phyloP scores from a whole-genome alignment of 1,139 yeast genomes.

The Wickerhamomyces sp. region DNA sequence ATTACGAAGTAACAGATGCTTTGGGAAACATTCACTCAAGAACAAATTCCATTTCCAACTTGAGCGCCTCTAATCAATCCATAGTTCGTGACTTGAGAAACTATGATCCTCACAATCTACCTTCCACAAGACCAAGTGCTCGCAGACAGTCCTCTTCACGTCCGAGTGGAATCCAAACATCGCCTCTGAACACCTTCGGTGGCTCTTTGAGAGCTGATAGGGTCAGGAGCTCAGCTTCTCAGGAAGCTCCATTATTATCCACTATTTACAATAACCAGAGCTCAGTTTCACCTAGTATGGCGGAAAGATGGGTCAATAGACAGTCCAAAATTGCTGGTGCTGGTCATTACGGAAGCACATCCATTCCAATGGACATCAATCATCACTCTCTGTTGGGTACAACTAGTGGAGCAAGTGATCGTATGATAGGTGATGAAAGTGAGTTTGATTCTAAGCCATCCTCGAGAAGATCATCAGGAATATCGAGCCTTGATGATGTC shows the following conservation, averaged over 20 bases:
- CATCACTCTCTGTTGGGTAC: conserved; percentile 2
- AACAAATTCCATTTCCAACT: conserved; percentile 4
- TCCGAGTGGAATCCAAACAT: not conserved
- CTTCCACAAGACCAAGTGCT: conserved; percentile 2
- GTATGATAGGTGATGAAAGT: conserved; percentile 13
- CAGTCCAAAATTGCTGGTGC: conserved; percentile 6
- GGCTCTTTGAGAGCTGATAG: not conserved
- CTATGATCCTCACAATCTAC: conserved; percentile 12
- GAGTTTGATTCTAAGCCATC: conserved; percentile 57
- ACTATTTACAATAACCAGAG: not conserved
- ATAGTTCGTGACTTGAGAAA: conserved; percentile 15
- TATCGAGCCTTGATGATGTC: conserved; percentile 82
- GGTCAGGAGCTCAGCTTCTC: conserved; percentile 1
- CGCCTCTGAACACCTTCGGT: not conserved
- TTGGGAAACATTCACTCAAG: conserved; percentile 8
- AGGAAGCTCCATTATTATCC: conserved; percentile 3
- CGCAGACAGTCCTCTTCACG: conserved; percentile 3
- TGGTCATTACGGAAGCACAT: conserved; percentile 1
- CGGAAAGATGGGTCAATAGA: conserved; percentile 23
- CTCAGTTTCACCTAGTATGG: conserved; percentile 16
- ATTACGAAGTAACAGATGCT: conserved; percentile 8
- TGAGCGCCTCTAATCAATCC: conserved; percentile 1
- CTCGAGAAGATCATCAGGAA: conserved; percentile 63
- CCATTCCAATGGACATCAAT: not conserved
- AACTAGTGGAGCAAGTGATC: conserved; percentile 2